phyloP scores from a whole-genome alignment of 108 stramenopile species.

The Nitzschia sp. region DNA sequence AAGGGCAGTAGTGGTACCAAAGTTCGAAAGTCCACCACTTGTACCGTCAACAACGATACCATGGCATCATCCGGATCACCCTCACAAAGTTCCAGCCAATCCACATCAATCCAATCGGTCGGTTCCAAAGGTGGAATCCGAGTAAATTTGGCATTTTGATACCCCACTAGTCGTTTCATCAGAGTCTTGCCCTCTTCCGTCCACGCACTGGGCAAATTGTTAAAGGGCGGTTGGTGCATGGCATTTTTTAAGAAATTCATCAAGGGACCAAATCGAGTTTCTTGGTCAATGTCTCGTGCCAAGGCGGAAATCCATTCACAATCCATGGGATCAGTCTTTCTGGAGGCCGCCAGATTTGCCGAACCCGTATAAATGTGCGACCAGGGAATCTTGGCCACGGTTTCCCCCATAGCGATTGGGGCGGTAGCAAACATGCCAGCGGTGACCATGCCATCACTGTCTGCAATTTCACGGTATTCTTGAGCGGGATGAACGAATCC shows the following conservation, averaged over 20 bases:
- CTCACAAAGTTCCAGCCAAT: conserved; percentile 32
- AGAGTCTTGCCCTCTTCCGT: conserved; percentile 43
- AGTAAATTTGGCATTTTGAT: no score
- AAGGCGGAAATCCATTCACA: conserved; percentile 25
- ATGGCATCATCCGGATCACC: conserved; percentile 32
- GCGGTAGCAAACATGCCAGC: conserved; percentile 40
- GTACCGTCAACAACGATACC: conserved; percentile 53
- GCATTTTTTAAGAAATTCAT: conserved; percentile 48
- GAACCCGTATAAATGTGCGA: neutral
- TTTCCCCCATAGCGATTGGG: conserved; percentile 27
- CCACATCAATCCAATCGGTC: neutral
- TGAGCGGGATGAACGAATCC: conserved; percentile 12
- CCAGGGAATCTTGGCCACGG: conserved; percentile 37
- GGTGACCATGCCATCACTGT: neutral
- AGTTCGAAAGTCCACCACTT: conserved; percentile 40
- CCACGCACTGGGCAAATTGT: conserved; percentile 49
- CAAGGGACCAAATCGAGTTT: conserved; percentile 59
- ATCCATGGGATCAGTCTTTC: neutral
- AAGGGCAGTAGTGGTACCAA: conserved; percentile 54
- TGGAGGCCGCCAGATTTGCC: neutral
- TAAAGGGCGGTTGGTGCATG: conserved; percentile 2
- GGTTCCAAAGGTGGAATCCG: conserved; percentile 9
- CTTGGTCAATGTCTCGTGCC: conserved; percentile 14
- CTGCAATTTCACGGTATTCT: neutral
- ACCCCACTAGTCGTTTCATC: conserved; percentile 16